A percentile compares a stretch with the other conserved stretches of the same genome.
Evolutionary conservation across 2,329 filamentous ascomycete genomes (phyloP).

Genomic region (Thermothelomyces thermophilus): DNA sequence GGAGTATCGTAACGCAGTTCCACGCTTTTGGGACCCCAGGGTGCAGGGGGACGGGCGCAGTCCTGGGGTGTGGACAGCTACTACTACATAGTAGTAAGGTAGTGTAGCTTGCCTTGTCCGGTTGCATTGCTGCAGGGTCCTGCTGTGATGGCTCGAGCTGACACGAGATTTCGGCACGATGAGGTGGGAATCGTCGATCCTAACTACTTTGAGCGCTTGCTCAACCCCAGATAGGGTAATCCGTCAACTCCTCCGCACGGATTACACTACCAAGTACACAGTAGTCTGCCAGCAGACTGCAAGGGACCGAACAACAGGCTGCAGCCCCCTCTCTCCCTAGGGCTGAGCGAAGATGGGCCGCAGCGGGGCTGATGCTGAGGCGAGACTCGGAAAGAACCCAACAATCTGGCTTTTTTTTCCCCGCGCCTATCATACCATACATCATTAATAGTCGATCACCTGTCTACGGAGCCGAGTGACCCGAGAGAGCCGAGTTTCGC

Average conservation of each 20-base stretch:
- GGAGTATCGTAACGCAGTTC: too few relatives aligned
- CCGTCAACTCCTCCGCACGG: too few relatives aligned
- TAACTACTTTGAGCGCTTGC: neutral
- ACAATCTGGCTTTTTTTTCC: too few relatives aligned
- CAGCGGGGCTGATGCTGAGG: neutral
- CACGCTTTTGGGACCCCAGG: neutral
- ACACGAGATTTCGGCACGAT: conserved; percentile 8
- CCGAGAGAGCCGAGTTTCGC: neutral
- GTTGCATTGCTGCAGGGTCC: conserved; percentile 4
- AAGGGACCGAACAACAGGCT: neutral
- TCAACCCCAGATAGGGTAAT: too few relatives aligned
- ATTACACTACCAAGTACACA: too few relatives aligned
- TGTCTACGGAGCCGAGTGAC: too few relatives aligned
- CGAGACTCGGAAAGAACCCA: neutral
- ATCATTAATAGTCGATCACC: too few relatives aligned
- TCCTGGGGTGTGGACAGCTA: neutral
- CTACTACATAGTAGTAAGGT: too few relatives aligned
- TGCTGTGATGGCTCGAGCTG: neutral
- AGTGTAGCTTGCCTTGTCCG: neutral
- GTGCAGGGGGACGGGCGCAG: conserved; percentile 3
- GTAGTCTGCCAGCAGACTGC: neutral
- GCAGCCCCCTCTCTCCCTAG: neutral
- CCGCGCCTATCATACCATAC: too few relatives aligned
- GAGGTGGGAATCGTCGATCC: conserved; percentile 3
- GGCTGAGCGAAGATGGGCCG: too few relatives aligned